Base-by-base conservation (phyloP, 2,329 filamentous ascomycete genomes). In the Hortaea werneckii region DNA sequence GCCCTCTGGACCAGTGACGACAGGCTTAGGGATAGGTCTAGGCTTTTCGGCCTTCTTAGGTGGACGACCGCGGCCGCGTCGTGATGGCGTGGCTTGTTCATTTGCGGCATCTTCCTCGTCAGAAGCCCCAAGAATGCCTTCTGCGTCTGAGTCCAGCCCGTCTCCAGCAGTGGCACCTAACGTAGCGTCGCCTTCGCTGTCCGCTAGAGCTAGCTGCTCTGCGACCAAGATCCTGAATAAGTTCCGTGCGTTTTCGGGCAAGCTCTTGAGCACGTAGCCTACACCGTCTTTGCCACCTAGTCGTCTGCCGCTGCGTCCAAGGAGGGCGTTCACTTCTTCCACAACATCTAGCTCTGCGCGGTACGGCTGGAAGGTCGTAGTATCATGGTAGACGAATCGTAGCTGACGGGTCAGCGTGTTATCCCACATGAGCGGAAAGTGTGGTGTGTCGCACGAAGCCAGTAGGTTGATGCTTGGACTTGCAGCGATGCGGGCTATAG, bases 201-300 rank as follows among this genome's bases (percentile, higher is more conserved):
- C 67, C 0, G 66, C 69, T 6, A 81, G 74, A 12, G 83, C 79
- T 37, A 98, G 71, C 41, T 95, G 81, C 67, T 96, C 90, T 10
- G 80, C 82, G 2, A 96, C 80, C 11, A 98, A 72, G 41, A 98
- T 74, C 30, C 83, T 77, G 66, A 95, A 98, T 27, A 98, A 67
- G 49, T 81, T 87, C 63, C 86, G 82, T 0, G 92, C 92, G 59
- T 96, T 96, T 66, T 94, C 88, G 0, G 92, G 89, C 50, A 98
- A 68, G 64, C 83, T 90, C 58, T 85, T 86, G 44, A 98, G 72
- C 45, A 98, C 92, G 60, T 92, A 96, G 5, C 81, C 82, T 1
- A 95, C 86, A 51, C 92, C 92, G 59, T 95, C 90, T 60, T 88
- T 85, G 40, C 92, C 92, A 44, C 87, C 88, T 6, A 90, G 77